phyloP scores from a whole-genome alignment of 345 rosid species.

The Hibiscus tridactylites region DNA sequence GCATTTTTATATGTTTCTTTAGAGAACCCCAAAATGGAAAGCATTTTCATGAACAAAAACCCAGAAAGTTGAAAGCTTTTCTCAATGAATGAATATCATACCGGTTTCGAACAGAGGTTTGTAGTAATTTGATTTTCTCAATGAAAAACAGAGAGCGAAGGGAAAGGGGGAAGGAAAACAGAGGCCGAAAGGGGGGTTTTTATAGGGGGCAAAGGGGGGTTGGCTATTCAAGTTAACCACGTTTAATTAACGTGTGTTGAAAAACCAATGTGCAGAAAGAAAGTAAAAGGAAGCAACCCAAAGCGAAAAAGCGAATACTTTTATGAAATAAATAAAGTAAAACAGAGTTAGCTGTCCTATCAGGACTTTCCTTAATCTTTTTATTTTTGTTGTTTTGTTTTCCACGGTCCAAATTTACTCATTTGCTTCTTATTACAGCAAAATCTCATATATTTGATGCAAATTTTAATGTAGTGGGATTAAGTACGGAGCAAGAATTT shows the following conservation, averaged over 20 bases:
- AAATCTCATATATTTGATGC: neutral
- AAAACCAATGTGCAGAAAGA: neutral
- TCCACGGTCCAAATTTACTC: neutral
- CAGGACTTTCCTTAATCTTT: neutral
- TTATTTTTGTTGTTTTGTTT: neutral
- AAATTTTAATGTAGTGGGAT: too few relatives aligned
- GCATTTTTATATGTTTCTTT: too few relatives aligned
- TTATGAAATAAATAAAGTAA: neutral
- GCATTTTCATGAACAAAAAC: neutral
- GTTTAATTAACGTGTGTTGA: neutral
- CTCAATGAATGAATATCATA: neutral
- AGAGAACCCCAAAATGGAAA: neutral
- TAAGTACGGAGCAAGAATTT: too few relatives aligned
- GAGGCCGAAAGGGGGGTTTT: constrained; percentile 20
- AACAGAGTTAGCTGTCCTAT: neutral
- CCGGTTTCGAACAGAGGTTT: constrained; percentile 5
- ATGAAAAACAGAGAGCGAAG: constrained; percentile 9
- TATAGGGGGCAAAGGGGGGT: constrained; percentile 21
- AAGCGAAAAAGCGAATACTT: neutral
- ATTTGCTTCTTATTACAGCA: neutral
- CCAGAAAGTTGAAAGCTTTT: neutral
- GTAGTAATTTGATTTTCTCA: neutral
- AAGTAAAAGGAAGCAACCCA: neutral
- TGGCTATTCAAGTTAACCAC: neutral
- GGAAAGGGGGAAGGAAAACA: constrained; percentile 32